Evolutionary conservation across 2,329 filamentous ascomycete species (phyloP).

Genomic region (Epichloe scottii): DNA sequence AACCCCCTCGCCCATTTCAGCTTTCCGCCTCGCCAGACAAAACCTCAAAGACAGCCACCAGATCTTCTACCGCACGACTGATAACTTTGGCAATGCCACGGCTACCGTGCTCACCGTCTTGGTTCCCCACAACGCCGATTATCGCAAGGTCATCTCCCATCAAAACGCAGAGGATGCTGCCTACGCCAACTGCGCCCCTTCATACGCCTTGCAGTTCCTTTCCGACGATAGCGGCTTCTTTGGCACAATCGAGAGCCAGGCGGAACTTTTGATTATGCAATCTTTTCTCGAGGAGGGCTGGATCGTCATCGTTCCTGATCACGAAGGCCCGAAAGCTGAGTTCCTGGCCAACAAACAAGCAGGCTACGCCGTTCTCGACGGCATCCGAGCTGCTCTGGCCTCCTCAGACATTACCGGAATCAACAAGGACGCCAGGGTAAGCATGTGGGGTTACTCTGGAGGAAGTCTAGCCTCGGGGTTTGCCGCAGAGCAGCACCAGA

Average conservation of each 20-base stretch:
- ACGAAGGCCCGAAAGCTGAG: constrained; percentile 28
- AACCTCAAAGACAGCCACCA: constrained; percentile 15
- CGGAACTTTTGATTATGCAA: constrained; percentile 13
- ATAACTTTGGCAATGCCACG: constrained; percentile 21
- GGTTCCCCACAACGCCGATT: constrained; percentile 20
- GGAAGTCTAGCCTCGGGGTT: constrained; percentile 6
- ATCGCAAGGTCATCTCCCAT: constrained; percentile 24
- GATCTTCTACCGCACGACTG: constrained; percentile 27
- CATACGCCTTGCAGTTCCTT: constrained; percentile 11
- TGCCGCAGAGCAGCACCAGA: constrained; percentile 5
- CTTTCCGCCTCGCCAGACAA: constrained; percentile 8
- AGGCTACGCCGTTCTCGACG: constrained; percentile 30
- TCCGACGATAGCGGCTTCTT: constrained; percentile 19
- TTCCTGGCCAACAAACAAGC: constrained; percentile 28
- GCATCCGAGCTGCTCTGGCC: constrained; percentile 26
- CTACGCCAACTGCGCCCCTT: constrained; percentile 21
- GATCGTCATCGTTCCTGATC: constrained; percentile 38
- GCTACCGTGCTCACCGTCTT: constrained; percentile 26
- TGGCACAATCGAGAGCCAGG: constrained; percentile 17
- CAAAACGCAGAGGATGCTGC: constrained; percentile 29
- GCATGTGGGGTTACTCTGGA: constrained; percentile 30
- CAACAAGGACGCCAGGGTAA: constrained; percentile 17
- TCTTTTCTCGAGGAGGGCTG: constrained; percentile 28
- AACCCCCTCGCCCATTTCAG: constrained; percentile 7
- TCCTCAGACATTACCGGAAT: constrained; percentile 17